Conservation (phyloP, 176 grass and related monocot genomes). For the Poa annua region DNA sequence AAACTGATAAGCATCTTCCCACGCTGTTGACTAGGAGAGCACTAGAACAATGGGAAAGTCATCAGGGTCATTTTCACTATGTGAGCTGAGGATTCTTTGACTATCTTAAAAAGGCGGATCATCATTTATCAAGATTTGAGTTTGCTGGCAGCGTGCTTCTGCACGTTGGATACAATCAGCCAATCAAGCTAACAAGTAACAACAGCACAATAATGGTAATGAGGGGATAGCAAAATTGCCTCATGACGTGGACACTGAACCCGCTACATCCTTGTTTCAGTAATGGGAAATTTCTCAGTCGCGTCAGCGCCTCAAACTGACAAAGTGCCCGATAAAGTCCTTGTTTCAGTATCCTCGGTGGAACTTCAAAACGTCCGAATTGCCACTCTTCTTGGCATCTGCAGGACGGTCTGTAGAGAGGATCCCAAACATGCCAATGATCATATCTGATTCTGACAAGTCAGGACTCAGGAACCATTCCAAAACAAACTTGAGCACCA, state of each 20-base stretch:
- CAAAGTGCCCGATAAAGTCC: background rate
- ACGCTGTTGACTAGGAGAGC: slow-evolving; percentile 24
- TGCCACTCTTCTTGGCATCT: slow-evolving; percentile 42
- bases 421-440: slow-evolving; percentile 60
- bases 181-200: background rate
- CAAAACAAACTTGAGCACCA: slow-evolving; percentile 27
- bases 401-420: slow-evolving; percentile 39
- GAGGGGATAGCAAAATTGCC: background rate
- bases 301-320: background rate
- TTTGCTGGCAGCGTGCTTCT: background rate
- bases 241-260: background rate
- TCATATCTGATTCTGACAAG: slow-evolving; percentile 55
- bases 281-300: background rate
- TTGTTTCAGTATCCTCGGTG: background rate
- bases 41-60: background rate
- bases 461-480: slow-evolving; percentile 45
- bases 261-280: background rate
- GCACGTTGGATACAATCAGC: slow-evolving; percentile 7
- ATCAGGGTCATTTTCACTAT: slow-evolving; percentile 12
- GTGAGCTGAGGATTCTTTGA: background rate
- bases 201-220: background rate
- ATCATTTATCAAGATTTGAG: background rate
- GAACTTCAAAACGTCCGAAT: background rate
- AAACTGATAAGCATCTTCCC: slow-evolving; percentile 16
- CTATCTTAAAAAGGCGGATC: background rate